Conservation (phyloP, 345 rosid genomes). For the Eutrema heterophyllum region DNA sequence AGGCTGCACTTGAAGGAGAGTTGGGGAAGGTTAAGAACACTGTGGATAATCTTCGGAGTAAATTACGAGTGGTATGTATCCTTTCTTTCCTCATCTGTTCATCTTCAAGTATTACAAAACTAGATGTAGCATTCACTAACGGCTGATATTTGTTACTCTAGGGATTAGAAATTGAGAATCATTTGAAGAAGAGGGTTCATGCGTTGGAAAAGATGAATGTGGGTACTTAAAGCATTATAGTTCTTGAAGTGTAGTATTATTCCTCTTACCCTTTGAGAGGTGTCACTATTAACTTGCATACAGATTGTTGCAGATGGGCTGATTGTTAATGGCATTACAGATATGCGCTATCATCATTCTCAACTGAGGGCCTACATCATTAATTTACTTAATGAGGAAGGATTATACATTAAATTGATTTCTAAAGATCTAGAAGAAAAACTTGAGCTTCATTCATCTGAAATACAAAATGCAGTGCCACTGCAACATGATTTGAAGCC, state of each 20-base stretch:
- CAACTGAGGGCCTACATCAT: slow-evolving; percentile 48
- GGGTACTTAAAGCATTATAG: slow-evolving; percentile 24
- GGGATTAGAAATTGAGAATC: slow-evolving; percentile 97
- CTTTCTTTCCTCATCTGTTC: slow-evolving; percentile 6
- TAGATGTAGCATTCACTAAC: neutral
- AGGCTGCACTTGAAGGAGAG: slow-evolving; percentile 91
- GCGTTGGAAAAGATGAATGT: slow-evolving; percentile 84
- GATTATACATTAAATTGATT: slow-evolving; percentile 39
- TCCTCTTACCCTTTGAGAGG: slow-evolving; percentile 3
- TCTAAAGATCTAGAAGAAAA: slow-evolving; percentile 47
- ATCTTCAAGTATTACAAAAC: neutral
- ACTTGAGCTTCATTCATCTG: slow-evolving; percentile 28
- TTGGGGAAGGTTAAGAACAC: slow-evolving; percentile 52
- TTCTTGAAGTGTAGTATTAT: neutral
- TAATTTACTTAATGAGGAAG: slow-evolving; percentile 62
- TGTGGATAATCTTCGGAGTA: slow-evolving; percentile 67
- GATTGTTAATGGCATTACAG: slow-evolving; percentile 43
- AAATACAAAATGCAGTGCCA: slow-evolving; percentile 33
- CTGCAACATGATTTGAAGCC: slow-evolving; percentile 33
- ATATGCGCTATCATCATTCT: slow-evolving; percentile 55
- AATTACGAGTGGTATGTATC: slow-evolving; percentile 65
- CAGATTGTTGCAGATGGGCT: slow-evolving; percentile 58
- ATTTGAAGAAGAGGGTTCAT: slow-evolving; percentile 70
- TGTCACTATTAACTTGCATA: slow-evolving; percentile 28
- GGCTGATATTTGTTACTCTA: slow-evolving; percentile 32